Conservation (phyloP, 805 yeast species). For the Naumovozyma castellii region DNA sequence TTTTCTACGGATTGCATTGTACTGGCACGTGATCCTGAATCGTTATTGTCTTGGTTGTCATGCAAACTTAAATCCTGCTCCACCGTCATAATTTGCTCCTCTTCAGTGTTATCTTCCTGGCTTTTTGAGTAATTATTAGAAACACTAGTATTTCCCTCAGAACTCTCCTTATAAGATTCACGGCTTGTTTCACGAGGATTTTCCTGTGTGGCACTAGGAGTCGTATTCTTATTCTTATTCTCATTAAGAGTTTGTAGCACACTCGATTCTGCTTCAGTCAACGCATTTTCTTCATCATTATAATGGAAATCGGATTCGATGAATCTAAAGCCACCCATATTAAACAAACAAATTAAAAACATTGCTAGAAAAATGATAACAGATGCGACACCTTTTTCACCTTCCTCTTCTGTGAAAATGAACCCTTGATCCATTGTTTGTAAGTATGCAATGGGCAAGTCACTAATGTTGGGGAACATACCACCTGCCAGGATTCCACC, state of each 20-base stretch:
- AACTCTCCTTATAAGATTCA: not conserved
- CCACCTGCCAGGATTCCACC: constrained; percentile 64
- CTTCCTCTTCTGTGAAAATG: constrained; percentile 46
- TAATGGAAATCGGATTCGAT: constrained; percentile 54
- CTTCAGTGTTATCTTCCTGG: no score
- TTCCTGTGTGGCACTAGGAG: not conserved
- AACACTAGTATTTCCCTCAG: not conserved
- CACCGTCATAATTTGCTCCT: no score
- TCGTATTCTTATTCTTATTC: not conserved
- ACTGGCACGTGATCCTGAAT: not conserved
- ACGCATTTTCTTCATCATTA: constrained; percentile 14
- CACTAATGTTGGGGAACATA: constrained; percentile 61
- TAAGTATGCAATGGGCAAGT: constrained; percentile 64
- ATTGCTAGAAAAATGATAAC: constrained; percentile 64
- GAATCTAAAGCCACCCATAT: constrained; percentile 61
- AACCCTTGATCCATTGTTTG: constrained; percentile 56
- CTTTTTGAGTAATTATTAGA: no score
- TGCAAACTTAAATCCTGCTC: not conserved
- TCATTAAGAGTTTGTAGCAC: not conserved
- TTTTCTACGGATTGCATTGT: not conserved
- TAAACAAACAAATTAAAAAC: constrained; percentile 55
- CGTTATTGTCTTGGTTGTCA: not conserved
- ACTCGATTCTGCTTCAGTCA: not conserved
- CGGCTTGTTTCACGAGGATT: no score
- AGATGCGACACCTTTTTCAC: constrained; percentile 69